Percentiles rank a stretch among this genome's conserved stretches.
Conservation (phyloP, 169 alveolate genomes). For the Babesia bovis region DNA sequence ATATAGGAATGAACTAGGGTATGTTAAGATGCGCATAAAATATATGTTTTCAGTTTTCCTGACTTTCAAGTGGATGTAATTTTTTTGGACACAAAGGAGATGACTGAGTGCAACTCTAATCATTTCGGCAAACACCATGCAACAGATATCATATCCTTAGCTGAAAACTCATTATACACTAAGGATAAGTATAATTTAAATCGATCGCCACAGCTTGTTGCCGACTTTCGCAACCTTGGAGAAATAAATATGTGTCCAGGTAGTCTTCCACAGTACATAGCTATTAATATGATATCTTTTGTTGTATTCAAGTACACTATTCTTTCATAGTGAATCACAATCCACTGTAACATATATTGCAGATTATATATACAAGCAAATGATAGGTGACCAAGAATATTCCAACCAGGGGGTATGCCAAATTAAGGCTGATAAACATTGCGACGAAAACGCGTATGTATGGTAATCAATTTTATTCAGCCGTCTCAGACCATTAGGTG, state of each 20-base stretch:
- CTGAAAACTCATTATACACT: conserved; percentile 12
- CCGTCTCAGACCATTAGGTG: conserved; percentile 35
- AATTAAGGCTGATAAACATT: no score
- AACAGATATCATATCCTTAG: conserved; percentile 56
- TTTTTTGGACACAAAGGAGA: conserved; percentile 31
- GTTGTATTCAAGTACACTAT: background rate
- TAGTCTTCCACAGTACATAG: background rate
- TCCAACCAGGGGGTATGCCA: background rate
- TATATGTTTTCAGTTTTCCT: conserved; percentile 12
- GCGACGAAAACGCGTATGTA: no score
- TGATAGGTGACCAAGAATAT: background rate
- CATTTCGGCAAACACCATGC: conserved; percentile 46
- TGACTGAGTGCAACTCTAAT: conserved; percentile 22
- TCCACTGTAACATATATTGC: background rate
- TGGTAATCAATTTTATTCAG: background rate
- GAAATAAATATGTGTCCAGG: conserved; percentile 63
- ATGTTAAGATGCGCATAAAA: background rate
- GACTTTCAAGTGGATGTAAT: conserved; percentile 57
- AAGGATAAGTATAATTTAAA: conserved; percentile 41
- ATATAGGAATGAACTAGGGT: conserved; percentile 45
- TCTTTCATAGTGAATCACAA: background rate
- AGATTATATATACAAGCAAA: conserved; percentile 20
- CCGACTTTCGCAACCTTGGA: conserved; percentile 57
- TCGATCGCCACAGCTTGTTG: conserved; percentile 40
- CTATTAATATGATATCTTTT: background rate